Evolutionary conservation across 331 rosid species (phyloP), one percentile per base, ranked within the genome.

Genomic region (Quercus lobata): DNA sequence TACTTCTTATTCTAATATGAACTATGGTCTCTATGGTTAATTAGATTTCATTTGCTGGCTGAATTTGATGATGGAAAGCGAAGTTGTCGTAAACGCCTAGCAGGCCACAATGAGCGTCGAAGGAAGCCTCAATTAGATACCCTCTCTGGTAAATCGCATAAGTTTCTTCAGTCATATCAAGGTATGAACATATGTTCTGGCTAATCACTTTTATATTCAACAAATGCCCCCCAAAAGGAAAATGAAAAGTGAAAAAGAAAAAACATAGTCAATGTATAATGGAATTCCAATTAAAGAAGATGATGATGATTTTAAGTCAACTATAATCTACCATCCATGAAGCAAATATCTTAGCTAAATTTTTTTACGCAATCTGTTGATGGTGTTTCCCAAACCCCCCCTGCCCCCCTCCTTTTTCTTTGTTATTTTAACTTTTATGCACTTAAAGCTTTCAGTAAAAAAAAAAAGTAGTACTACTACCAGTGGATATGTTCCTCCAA

Each of bases 21-120:
- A 71, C 32, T 56, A 29, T 57, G 73, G 41, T 41, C 61, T 71
- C 37, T 21, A 35, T 79, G 70, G 32, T 77, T 78, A 25, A 82
- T 78, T 81, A 93, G 98, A 89, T 93, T 93, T 83, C 98, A 93
- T 82, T 74, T 88, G 86, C 91, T 93, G 18, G 83, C 82, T 54
- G 98, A 91, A 81, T 93, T 93, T 49, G 98, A 93, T 63, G 92
- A 88, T 70, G 92, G 87, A 29, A 93, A 91, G 91, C 94, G 97
- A 76, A 93, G 98, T 70, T 93, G 98, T 80, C 93, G 98, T 41
- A 90, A 91, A 76, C 94, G 97, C 81, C 86, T 93, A 49, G 98
- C 97, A 10, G 97, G 97, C 78, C 98, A 93, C 74, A 93, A 93
- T 79, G 88, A 91, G 74, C 97, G 98, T 27, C 84, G 98, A 74